Conservation (phyloP, 768 basidiomycete species). For the Kwoniella sp. region DNA sequence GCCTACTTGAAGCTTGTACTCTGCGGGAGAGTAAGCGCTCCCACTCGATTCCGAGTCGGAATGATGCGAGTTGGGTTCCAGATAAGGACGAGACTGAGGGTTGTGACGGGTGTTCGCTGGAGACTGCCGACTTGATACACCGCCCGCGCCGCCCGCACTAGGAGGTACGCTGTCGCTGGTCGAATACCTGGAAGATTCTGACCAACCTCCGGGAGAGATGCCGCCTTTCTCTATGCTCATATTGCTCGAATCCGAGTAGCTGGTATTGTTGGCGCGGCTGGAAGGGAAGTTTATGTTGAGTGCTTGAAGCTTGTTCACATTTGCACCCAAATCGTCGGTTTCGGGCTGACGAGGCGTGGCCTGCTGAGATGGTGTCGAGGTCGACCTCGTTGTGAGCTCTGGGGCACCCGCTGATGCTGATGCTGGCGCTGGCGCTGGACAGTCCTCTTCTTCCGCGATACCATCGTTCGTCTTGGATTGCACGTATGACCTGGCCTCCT, state of each 20-base stretch:
- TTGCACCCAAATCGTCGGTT: not conserved
- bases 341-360: constrained; percentile 11
- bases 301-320: not conserved
- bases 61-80: not conserved
- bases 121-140: not conserved
- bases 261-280: not conserved
- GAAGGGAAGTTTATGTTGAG: constrained; percentile 11
- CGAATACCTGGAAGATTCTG: constrained; percentile 15
- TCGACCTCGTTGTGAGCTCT: not conserved
- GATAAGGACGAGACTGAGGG: not conserved
- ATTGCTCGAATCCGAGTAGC: not conserved
- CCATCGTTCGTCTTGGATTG: not conserved
- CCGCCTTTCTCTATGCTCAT: not conserved
- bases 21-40: constrained; percentile 18
- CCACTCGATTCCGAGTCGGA: constrained; percentile 10
- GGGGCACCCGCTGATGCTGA: constrained; percentile 2
- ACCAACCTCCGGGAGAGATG: constrained; percentile 18
- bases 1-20: constrained; percentile 12
- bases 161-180: constrained; percentile 3
- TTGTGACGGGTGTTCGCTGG: not conserved
- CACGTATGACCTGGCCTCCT: not conserved
- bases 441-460: not conserved
- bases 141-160: not conserved
- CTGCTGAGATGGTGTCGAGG: not conserved
- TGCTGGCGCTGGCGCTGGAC: not conserved